Conservation (phyloP, 176 grass and related monocot species). For the Carex myosuroides region DNA sequence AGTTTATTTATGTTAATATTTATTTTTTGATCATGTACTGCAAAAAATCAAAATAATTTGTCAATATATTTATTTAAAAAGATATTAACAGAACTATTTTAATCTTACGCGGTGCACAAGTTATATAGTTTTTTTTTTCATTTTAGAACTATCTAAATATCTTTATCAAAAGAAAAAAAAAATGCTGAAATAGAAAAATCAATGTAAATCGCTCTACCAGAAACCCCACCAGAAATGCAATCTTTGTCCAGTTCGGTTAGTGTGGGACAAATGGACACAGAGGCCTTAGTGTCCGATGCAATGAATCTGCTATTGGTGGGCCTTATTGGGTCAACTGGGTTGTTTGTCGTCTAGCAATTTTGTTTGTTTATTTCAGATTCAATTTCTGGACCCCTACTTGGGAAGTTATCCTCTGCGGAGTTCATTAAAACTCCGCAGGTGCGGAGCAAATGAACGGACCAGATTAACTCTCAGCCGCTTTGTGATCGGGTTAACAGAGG, state of each 20-base stretch:
- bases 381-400: neutral
- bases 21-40: too few relatives aligned
- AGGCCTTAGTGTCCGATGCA: neutral
- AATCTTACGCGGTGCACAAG: too few relatives aligned
- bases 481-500: too few relatives aligned
- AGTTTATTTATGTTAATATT: too few relatives aligned
- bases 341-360: neutral
- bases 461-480: too few relatives aligned
- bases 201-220: neutral
- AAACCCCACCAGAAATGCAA: neutral
- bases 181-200: neutral
- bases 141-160: neutral
- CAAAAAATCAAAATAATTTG: too few relatives aligned
- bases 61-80: too few relatives aligned
- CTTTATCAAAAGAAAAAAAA: neutral
- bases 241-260: neutral
- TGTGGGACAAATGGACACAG: conserved; percentile 9
- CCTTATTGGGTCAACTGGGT: conserved; percentile 9
- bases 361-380: conserved; percentile 3
- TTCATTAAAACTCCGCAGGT: too few relatives aligned
- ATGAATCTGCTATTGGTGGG: conserved; percentile 15
- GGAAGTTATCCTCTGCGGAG: too few relatives aligned
- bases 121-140: too few relatives aligned
- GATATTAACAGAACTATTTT: too few relatives aligned
- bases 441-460: too few relatives aligned